These are phyloP conservation scores for Diplodia corticola DNA, from an alignment of 2,329 filamentous ascomycete species.

Conservation along the genomic window DNA sequence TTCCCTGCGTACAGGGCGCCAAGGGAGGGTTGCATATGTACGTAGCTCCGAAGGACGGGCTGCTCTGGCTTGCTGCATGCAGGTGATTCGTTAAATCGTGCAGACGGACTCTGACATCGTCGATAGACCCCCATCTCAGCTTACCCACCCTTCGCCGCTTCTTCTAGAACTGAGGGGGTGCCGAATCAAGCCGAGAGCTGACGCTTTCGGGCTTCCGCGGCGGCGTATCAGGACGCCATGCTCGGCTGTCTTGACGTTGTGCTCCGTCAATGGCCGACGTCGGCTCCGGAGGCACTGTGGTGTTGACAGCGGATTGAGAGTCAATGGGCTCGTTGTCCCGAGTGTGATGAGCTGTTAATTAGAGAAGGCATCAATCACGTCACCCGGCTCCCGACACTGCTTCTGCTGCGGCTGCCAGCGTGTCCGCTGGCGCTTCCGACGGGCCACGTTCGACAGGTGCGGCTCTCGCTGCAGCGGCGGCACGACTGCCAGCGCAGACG, in stretches of 20 bases:
- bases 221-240: background rate
- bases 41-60: background rate
- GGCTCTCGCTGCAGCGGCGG: background rate
- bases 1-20: background rate
- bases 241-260: too few relatives aligned
- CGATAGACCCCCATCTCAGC: background rate
- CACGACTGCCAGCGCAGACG: background rate
- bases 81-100: too few relatives aligned
- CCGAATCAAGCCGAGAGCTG: background rate
- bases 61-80: background rate
- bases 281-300: background rate
- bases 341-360: background rate
- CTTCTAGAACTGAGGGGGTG: background rate
- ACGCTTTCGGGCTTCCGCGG: background rate
- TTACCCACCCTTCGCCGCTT: background rate
- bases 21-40: background rate
- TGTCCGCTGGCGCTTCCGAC: conserved; percentile 1
- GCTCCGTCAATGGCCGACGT: background rate
- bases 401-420: background rate
- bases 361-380: background rate
- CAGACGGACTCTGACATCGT: background rate
- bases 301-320: background rate
- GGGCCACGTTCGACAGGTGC: conserved; percentile 5
- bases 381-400: background rate
- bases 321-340: background rate